Conservation (phyloP, 2,329 filamentous ascomycete genomes). For the Chaetomiaceae sp. region DNA sequence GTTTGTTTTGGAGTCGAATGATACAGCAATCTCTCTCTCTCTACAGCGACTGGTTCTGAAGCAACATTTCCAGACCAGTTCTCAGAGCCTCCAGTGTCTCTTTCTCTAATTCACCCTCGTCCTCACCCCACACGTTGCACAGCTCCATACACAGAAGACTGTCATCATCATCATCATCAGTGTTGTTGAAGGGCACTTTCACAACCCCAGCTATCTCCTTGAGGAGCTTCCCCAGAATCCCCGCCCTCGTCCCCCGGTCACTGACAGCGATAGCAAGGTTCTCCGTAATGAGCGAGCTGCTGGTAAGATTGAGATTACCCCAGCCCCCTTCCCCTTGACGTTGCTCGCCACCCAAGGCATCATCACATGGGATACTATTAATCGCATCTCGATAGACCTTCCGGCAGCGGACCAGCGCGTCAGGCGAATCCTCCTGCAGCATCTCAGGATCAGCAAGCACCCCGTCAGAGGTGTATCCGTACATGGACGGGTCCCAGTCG, state of each 20-base stretch:
- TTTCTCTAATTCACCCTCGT: neutral
- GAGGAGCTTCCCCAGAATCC: neutral
- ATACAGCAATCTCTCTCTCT: no score
- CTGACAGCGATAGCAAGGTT: neutral
- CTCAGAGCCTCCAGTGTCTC: neutral
- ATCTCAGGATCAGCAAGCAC: neutral
- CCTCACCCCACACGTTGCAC: neutral
- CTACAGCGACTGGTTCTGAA: neutral
- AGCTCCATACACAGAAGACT: neutral
- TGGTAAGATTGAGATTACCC: no score
- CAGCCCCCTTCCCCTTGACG: no score
- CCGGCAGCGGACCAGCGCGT: neutral
- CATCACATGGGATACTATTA: no score
- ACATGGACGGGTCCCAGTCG: slow-evolving; percentile 1
- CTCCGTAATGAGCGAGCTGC: slow-evolving; percentile 1
- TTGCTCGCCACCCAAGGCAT: no score
- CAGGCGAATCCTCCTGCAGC: slow-evolving; percentile 2
- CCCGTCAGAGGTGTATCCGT: neutral
- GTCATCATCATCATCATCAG: no score
- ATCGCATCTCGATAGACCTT: slow-evolving; percentile 1
- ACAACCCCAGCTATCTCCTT: slow-evolving; percentile 3
- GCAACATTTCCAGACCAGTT: neutral
- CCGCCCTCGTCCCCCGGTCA: neutral
- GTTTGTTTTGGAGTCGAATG: no score
- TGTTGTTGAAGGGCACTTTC: neutral